These are phyloP conservation scores for Agrocybe pediades DNA, from an alignment of 768 basidiomycete genomes.

Conservation along the genomic window DNA sequence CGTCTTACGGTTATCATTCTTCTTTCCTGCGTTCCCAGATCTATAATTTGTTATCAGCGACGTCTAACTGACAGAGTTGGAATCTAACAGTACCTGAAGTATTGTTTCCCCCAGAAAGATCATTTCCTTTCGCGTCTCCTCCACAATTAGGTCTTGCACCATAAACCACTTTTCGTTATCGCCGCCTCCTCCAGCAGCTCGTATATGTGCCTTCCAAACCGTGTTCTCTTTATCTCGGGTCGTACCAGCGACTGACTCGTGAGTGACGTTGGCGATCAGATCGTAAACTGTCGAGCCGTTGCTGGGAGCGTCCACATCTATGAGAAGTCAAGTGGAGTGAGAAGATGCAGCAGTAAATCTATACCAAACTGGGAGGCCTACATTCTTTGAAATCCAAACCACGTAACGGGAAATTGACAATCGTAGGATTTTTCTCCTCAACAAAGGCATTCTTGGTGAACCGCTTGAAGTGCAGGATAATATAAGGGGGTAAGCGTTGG, in stretches of 20 bases:
- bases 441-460: conserved; percentile 97
- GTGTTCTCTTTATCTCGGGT: conserved; percentile 91
- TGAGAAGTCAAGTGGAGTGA: conserved; percentile 43
- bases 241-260: conserved; percentile 95
- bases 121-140: conserved; percentile 97
- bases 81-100: conserved; percentile 67
- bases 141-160: conserved; percentile 94
- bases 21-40: conserved; percentile 63
- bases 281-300: conserved; percentile 80
- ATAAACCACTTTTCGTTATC: conserved; percentile 94
- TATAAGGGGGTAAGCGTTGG: conserved; percentile 85
- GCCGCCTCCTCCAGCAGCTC: conserved; percentile 72
- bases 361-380: conserved; percentile 44
- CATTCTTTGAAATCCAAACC: conserved; percentile 93
- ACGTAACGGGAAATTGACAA: conserved; percentile 94
- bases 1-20: conserved; percentile 21
- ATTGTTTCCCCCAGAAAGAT: conserved; percentile 97
- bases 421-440: conserved; percentile 98
- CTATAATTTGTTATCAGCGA: conserved; percentile 31
- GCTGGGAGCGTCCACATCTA: conserved; percentile 70
- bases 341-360: conserved; percentile 23
- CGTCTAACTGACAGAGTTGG: conserved; percentile 2
- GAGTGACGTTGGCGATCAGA: conserved; percentile 93
- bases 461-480: conserved; percentile 93
- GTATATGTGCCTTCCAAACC: conserved; percentile 90